Conservation (phyloP, 2,329 filamentous ascomycete species). For the Aspergillus novofumigatus region DNA sequence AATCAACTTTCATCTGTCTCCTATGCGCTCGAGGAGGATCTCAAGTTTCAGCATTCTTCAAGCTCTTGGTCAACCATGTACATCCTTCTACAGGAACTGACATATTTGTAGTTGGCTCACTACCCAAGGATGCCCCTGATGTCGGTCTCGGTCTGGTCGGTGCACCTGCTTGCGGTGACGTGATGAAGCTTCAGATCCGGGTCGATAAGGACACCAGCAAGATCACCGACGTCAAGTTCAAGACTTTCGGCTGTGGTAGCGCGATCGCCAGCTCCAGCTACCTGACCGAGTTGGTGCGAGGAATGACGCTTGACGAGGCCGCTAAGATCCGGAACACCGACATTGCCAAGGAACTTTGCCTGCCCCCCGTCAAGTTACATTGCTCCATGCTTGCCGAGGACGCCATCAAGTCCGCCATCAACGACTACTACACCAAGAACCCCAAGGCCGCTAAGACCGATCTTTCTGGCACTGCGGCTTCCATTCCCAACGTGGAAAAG, state of each 20-base stretch:
- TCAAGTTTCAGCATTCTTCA: neutral
- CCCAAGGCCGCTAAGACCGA: conserved; percentile 69
- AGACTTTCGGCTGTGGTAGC: conserved; percentile 92
- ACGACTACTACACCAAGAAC: conserved; percentile 89
- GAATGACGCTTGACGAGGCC: conserved; percentile 95
- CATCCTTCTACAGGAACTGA: conserved; percentile 1
- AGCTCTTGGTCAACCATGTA: neutral
- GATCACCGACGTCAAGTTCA: conserved; percentile 94
- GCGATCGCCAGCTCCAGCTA: conserved; percentile 95
- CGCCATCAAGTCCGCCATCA: conserved; percentile 87
- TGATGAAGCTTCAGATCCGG: conserved; percentile 91
- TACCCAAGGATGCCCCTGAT: conserved; percentile 73
- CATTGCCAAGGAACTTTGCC: conserved; percentile 95
- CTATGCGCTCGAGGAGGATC: neutral
- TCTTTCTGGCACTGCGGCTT: conserved; percentile 68
- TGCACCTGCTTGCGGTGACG: conserved; percentile 86
- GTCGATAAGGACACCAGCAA: conserved; percentile 84
- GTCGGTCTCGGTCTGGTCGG: conserved; percentile 90
- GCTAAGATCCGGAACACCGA: conserved; percentile 92
- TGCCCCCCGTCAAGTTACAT: conserved; percentile 82
- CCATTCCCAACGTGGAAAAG: conserved; percentile 56
- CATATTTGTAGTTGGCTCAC: conserved; percentile 53
- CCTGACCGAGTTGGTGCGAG: conserved; percentile 87
- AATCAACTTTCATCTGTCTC: neutral
- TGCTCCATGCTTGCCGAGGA: conserved; percentile 92